Evolutionary conservation across 2,329 filamentous ascomycete genomes (phyloP).

Genomic region (Penicillium sp.): DNA sequence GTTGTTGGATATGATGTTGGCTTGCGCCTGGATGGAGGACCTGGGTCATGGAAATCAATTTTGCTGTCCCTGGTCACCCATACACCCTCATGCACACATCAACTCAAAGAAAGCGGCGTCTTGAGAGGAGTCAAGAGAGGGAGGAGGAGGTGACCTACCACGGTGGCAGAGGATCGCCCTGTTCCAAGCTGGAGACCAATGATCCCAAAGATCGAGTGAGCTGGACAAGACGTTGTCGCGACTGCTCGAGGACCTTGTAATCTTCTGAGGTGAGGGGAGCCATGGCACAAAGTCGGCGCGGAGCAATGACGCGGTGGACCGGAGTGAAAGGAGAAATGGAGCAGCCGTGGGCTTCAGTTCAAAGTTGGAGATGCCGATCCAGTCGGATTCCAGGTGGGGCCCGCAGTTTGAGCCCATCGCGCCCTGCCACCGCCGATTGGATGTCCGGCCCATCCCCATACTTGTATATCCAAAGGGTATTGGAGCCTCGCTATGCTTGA

Average conservation of each 20-base stretch:
- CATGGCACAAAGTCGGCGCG: conserved; percentile 23
- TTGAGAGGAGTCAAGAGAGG: not conserved
- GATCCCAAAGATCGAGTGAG: conserved; percentile 63
- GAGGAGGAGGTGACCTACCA: conserved; percentile 47
- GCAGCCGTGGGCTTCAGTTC: not conserved
- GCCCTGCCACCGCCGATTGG: not conserved
- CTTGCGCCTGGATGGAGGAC: conserved; percentile 65
- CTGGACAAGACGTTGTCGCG: conserved; percentile 61
- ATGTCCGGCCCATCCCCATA: too few species aligned
- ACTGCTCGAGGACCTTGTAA: conserved; percentile 62
- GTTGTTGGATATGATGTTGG: conserved; percentile 65
- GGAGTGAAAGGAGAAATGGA: not conserved
- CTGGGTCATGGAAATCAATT: conserved; percentile 36
- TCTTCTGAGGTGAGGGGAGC: conserved; percentile 36
- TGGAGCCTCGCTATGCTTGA: too few species aligned
- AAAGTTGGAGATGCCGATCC: too few species aligned
- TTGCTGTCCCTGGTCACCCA: not conserved
- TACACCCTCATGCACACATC: too few species aligned
- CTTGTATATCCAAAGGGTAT: too few species aligned
- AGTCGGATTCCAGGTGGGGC: too few species aligned
- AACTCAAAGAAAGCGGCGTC: not conserved
- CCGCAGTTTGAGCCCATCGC: not conserved
- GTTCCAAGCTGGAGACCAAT: conserved; percentile 55
- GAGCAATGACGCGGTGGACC: not conserved
- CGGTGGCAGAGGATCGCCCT: conserved; percentile 60